Evolutionary conservation across 768 basidiomycete species (phyloP), one percentile per base, ranked within the genome.

Genomic region (Hemileccinum impolitum): DNA sequence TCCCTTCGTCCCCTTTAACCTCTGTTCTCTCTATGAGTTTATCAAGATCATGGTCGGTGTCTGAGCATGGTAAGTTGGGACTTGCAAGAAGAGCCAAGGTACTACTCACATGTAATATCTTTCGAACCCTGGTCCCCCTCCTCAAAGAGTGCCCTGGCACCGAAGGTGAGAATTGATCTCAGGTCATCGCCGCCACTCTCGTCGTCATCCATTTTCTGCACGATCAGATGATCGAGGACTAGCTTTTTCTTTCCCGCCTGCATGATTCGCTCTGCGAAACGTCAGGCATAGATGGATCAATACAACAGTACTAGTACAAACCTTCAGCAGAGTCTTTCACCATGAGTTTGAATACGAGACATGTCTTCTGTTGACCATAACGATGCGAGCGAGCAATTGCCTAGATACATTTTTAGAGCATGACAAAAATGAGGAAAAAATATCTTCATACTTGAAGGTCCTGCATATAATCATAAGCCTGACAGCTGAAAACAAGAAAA

Each of bases 161-260:
- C 94, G 57, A 85, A 91, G 11, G 89, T 87, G 14, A 97, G 77
- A 52, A 96, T 92, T 2, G 88, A 90, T 61, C 87, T 81, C n/a
- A 97, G 75, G 57, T 95, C 85, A 55, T 88, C 87, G 39, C 82
- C 74, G 8, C 73, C 80, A 31, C 82, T 83, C 39, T 88, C 89
- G 41, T 79, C 80, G 47, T 91, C 87, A 54, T 93, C 90, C 87
- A 95, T 93, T 64, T 91, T 92, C 69, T 96, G 90, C 18, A 97
- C 94, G 55, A 97, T 94, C 14, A 97, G 74, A 70, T 97, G 94
- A 58, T 97, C 94, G 9, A 97, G 74, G 13, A 92, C 86, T 25
- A 97, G 78, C 66, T 97, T 97, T 75, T 90, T 92, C 73, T 95
- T 95, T n/a, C 90, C 92, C 21, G 84, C 80, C 68, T 92, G 85